These are phyloP conservation scores for Metarhizium brunneum DNA, from an alignment of 2,329 filamentous ascomycete species.

Conservation along the genomic window DNA sequence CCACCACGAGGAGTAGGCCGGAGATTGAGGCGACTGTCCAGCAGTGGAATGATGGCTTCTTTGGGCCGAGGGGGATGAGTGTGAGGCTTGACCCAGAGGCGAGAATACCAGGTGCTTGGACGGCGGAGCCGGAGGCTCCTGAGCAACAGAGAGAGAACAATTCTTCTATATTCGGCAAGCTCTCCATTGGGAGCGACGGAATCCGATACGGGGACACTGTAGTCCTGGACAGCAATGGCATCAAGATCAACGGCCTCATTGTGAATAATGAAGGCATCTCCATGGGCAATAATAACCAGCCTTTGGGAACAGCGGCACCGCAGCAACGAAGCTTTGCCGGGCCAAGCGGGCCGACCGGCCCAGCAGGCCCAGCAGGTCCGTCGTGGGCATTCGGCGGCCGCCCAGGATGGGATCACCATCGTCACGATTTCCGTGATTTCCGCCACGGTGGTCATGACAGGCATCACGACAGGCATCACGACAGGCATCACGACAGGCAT, in stretches of 20 bases:
- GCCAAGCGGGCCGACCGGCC: not conserved
- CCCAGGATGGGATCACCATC: constrained; percentile 6
- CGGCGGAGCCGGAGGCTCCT: constrained; percentile 11
- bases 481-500: constrained; percentile 10
- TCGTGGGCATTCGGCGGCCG: not conserved
- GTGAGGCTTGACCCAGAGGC: constrained; percentile 23
- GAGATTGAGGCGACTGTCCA: constrained; percentile 31
- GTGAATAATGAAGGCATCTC: constrained; percentile 31
- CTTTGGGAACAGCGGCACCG: not conserved
- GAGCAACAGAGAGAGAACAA: constrained; percentile 1
- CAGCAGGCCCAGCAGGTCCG: not conserved
- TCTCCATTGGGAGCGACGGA: constrained; percentile 33
- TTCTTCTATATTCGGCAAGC: constrained; percentile 16
- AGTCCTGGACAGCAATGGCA: constrained; percentile 33
- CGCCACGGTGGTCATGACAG: constrained; percentile 10
- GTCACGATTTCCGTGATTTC: constrained; percentile 4
- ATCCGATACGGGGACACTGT: constrained; percentile 33
- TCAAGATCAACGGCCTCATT: constrained; percentile 35
- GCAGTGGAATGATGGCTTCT: constrained; percentile 51
- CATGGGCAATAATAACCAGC: not conserved
- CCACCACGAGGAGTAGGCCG: constrained; percentile 15
- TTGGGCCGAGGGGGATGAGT: constrained; percentile 37
- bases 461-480: constrained; percentile 9
- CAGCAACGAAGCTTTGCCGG: not conserved
- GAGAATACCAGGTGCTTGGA: constrained; percentile 18